These are phyloP conservation scores for Tulasnella sp. DNA, from an alignment of 768 basidiomycete genomes.

Conservation along the genomic window DNA sequence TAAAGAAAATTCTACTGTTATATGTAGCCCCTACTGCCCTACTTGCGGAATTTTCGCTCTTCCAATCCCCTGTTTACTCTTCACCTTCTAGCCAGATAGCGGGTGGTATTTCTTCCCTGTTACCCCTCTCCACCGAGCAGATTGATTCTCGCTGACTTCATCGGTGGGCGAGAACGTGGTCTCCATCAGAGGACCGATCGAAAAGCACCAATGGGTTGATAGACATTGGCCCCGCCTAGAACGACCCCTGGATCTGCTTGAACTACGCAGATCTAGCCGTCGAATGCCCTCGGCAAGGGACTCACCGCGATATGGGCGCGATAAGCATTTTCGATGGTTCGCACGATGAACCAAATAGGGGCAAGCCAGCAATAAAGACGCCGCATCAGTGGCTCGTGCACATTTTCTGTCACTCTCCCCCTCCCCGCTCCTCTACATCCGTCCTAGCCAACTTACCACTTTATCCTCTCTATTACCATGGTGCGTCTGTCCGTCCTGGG, in stretches of 20 bases:
- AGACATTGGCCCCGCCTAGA: neutral
- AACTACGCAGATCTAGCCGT: neutral
- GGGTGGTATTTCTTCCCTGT: too few species aligned
- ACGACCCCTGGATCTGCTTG: neutral
- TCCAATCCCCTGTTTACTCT: too few species aligned
- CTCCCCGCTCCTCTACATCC: neutral
- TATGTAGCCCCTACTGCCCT: too few species aligned
- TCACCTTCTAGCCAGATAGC: too few species aligned
- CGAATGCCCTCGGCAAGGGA: neutral
- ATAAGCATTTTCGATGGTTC: conserved; percentile 9
- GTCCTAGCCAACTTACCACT: neutral
- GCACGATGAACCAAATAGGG: neutral
- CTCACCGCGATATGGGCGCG: neutral
- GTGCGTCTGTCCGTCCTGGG: neutral
- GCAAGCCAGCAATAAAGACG: conserved; percentile 9
- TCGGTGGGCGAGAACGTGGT: too few species aligned
- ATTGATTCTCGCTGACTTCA: too few species aligned
- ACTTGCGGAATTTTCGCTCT: too few species aligned
- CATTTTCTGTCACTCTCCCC: neutral
- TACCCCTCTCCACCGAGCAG: too few species aligned
- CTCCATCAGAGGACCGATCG: too few species aligned
- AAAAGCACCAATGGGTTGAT: too few species aligned
- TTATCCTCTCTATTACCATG: neutral
- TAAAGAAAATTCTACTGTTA: too few species aligned
- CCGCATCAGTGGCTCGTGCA: neutral